A percentile compares a stretch with the other conserved stretches of the same genome.
phyloP scores from a whole-genome alignment of 768 basidiomycete genomes.

The Suillus placidus region DNA sequence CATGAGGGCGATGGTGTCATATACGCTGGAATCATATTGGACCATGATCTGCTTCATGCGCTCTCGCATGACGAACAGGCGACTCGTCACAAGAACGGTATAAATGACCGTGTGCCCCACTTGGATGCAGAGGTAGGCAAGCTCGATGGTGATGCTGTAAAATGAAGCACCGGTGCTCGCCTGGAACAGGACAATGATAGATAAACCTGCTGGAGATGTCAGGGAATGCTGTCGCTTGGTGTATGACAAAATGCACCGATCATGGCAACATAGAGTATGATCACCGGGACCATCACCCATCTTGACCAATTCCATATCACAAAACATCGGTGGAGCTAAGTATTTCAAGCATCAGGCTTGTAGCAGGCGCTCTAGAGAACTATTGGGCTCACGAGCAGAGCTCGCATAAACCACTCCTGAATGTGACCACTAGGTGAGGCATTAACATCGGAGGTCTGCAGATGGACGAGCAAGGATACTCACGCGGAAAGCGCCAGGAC shows the following conservation, averaged over 20 bases:
- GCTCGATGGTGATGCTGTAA: slow-evolving; percentile 24
- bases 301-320: slow-evolving; percentile 20
- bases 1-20: slow-evolving; percentile 33
- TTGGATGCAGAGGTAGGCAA: slow-evolving; percentile 34
- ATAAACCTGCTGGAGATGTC: slow-evolving; percentile 11
- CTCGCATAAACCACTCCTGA: slow-evolving; percentile 35
- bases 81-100: slow-evolving; percentile 33
- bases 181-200: slow-evolving; percentile 20
- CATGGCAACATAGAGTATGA: slow-evolving; percentile 16
- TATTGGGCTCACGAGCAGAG: slow-evolving; percentile 18
- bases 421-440: slow-evolving; percentile 23
- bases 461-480: background rate
- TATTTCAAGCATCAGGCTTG: background rate
- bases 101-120: slow-evolving; percentile 33
- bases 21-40: slow-evolving; percentile 20
- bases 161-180: slow-evolving; percentile 18
- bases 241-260: slow-evolving; percentile 10
- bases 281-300: slow-evolving; percentile 20
- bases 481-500: slow-evolving; percentile 23
- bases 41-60: slow-evolving; percentile 20
- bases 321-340: slow-evolving; percentile 16
- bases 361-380: background rate
- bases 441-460: background rate
- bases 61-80: slow-evolving; percentile 27
- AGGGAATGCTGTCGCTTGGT: background rate